A percentile compares a stretch with the other conserved stretches of the same genome.
Evolutionary conservation across 2,329 filamentous ascomycete genomes (phyloP).

Genomic region (Dothistroma septosporum): DNA sequence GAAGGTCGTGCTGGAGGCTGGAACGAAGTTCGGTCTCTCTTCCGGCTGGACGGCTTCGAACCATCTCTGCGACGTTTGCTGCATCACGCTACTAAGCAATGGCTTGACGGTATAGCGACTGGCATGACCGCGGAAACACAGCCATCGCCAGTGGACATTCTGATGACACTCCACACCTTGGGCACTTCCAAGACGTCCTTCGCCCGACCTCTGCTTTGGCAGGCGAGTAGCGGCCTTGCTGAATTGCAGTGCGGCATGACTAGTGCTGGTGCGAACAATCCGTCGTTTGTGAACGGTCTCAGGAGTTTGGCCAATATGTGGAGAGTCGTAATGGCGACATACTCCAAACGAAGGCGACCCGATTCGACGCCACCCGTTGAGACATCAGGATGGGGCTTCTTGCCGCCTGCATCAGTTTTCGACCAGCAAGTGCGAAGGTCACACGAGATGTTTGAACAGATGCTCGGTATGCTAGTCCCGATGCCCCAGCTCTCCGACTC

Average conservation of each 20-base stretch:
- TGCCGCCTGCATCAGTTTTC: conserved; percentile 17
- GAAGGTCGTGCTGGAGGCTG: background rate
- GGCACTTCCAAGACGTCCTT: background rate
- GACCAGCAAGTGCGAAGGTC: conserved; percentile 3
- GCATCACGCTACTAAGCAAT: background rate
- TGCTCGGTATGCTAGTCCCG: conserved; percentile 18
- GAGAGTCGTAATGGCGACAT: conserved; percentile 13
- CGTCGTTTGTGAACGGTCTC: conserved; percentile 2
- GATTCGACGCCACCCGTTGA: background rate
- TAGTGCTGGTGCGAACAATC: background rate
- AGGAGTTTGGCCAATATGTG: conserved; percentile 17
- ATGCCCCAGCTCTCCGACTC: background rate
- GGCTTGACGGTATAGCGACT: conserved; percentile 1
- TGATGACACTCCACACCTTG: conserved; percentile 3
- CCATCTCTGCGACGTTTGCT: background rate
- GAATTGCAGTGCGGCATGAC: conserved; percentile 3
- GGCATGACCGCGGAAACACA: background rate
- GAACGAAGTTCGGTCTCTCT: background rate
- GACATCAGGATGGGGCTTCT: conserved; percentile 17
- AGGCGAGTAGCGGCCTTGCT: conserved; percentile 7
- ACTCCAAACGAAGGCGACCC: background rate
- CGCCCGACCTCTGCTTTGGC: conserved; percentile 1
- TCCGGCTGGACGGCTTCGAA: background rate
- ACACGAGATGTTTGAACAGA: conserved; percentile 13
- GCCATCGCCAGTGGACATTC: conserved; percentile 10